Evolutionary conservation across 2,329 filamentous ascomycete species (phyloP), one percentile per base, ranked within the genome.

Genomic region (Botryosphaeria agaves): DNA sequence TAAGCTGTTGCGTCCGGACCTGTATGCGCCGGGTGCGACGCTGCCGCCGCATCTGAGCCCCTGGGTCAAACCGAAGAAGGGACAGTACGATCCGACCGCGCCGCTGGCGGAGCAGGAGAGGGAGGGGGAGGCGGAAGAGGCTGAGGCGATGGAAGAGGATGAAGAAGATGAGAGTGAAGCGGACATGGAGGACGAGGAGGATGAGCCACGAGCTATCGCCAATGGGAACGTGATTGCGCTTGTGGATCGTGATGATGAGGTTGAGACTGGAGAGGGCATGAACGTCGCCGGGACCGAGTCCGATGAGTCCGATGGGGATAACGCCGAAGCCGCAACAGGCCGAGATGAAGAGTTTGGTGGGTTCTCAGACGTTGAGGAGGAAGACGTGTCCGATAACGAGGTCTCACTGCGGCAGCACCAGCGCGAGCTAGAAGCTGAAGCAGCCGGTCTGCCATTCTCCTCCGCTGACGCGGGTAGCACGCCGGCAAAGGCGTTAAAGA

Each of bases 11-110:
- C 69, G 79, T 40, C 72, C 85, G 18, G 83, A 94, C 48, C 57
- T 85, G 20, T 98, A 98, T 47, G 81, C 77, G 1, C 89, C 89
- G 2, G 89, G 89, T 12, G 78, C 85, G 12, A 76, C 82, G 41
- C 64, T 98, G 18, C 89, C 89, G 14, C 89, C 89, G 8, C 89
- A 98, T 64, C 57, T 98, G 43, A 95, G 85, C 53, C 89, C 89
- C 16, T 98, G 92, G 66, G 84, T 95, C 39, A 87, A 85, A 65
- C 67, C 72, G 37, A 78, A 76, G 36, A 77, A 78, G 49, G 85
- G 85, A 34, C 77, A 77, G 44, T 98, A 98, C 51, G 89, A 98
- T 52, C 89, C 89, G 26, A 89, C 80, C 12, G 64, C 81, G 36
- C 72, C 82, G 20, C 64, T 95, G 32, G 83, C 78, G 36, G 83